A percentile compares a stretch with the other conserved stretches of the same genome.
These are phyloP conservation scores for Penicillium sp. DNA, from an alignment of 2,329 filamentous ascomycete species.

Conservation along the genomic window DNA sequence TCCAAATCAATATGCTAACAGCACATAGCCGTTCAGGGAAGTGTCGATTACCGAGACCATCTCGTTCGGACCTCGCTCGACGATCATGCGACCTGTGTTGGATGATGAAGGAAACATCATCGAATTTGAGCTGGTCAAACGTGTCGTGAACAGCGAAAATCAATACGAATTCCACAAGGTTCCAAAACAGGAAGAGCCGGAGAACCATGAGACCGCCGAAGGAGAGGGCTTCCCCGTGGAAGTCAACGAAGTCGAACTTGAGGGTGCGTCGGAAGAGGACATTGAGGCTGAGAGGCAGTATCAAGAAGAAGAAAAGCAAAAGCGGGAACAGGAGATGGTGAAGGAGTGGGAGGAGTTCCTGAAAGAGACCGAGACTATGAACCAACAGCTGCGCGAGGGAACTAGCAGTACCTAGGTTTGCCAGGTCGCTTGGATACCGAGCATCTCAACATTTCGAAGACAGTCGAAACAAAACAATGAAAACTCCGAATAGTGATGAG, in stretches of 20 bases:
- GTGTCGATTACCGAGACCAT: no score
- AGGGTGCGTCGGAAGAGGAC: not conserved
- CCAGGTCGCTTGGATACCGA: no score
- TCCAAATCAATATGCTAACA: no score
- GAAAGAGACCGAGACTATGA: not conserved
- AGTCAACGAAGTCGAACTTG: not conserved
- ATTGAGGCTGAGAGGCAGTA: not conserved
- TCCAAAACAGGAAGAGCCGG: not conserved
- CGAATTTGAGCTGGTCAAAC: not conserved
- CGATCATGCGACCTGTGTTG: not conserved
- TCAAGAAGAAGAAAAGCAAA: not conserved
- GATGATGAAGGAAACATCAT: not conserved
- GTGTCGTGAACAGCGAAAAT: not conserved
- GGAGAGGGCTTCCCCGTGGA: not conserved
- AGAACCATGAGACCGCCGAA: not conserved
- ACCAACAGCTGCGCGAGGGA: not conserved
- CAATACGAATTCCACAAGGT: not conserved
- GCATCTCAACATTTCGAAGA: no score
- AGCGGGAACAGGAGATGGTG: not conserved
- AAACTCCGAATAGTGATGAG: no score
- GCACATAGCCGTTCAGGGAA: no score
- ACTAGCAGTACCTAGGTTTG: no score
- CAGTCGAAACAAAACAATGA: no score
- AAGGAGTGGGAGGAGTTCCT: not conserved
- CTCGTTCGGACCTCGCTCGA: not conserved